Conservation (phyloP, 495 filamentous ascomycete genomes). For the Xylaria venustula region DNA sequence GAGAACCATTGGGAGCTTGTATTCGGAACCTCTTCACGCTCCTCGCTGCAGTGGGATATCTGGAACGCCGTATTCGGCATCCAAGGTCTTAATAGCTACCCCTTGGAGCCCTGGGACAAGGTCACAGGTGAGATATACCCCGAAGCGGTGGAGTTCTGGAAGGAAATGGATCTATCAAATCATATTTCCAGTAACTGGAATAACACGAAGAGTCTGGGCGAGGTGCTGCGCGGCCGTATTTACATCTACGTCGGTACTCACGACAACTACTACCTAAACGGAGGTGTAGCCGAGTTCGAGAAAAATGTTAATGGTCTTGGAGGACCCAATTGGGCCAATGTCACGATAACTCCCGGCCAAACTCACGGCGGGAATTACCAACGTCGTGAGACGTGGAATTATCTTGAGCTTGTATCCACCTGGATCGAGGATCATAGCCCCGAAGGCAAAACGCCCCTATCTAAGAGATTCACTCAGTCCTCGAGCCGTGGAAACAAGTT, state of each 20-base stretch:
- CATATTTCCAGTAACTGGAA: constrained; percentile 10
- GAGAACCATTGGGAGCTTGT: constrained; percentile 17
- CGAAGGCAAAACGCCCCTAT: constrained; percentile 1
- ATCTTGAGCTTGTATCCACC: constrained; percentile 4
- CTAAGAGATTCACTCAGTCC: neutral
- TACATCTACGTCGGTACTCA: constrained; percentile 15
- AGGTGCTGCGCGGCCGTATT: constrained; percentile 7
- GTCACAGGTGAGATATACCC: constrained; percentile 15
- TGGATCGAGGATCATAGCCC: constrained; percentile 11
- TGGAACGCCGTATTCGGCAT: constrained; percentile 16
- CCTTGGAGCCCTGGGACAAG: constrained; percentile 15
- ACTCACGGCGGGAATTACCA: constrained; percentile 14
- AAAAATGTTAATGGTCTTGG: constrained; percentile 4
- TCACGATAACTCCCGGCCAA: constrained; percentile 7
- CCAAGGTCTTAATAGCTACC: constrained; percentile 12
- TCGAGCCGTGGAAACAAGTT: constrained; percentile 11
- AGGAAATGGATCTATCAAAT: constrained; percentile 7
- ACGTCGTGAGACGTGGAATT: constrained; percentile 10
- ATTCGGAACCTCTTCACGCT: constrained; percentile 14
- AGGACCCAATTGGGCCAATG: constrained; percentile 12
- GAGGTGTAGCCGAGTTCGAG: constrained; percentile 2
- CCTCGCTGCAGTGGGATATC: constrained; percentile 12
- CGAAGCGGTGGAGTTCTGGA: constrained; percentile 13
- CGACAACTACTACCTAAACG: constrained; percentile 12
- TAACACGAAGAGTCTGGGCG: constrained; percentile 1